phyloP scores from a whole-genome alignment of 768 basidiomycete genomes.

The Strobilomyces echinocephalus region DNA sequence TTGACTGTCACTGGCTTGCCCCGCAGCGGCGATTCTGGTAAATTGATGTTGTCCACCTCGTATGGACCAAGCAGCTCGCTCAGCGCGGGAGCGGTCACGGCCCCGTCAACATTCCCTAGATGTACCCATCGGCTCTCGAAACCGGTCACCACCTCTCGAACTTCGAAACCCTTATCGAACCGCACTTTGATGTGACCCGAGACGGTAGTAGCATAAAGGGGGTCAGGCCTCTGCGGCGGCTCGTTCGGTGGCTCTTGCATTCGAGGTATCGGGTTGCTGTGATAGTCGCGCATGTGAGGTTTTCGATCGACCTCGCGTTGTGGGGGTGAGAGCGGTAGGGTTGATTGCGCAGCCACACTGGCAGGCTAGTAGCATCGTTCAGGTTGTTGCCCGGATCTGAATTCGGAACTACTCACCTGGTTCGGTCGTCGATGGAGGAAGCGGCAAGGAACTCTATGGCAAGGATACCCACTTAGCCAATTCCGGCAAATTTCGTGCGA shows the following conservation, averaged over 20 bases:
- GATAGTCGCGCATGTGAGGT: not conserved
- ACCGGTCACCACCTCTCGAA: slow-evolving; percentile 54
- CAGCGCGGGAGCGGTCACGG: slow-evolving; percentile 35
- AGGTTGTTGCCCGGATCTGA: not conserved
- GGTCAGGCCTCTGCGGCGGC: slow-evolving; percentile 12
- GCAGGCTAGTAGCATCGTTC: not conserved
- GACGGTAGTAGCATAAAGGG: slow-evolving; percentile 31
- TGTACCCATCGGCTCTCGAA: slow-evolving; percentile 65
- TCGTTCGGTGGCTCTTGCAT: slow-evolving; percentile 3
- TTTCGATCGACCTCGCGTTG: not conserved
- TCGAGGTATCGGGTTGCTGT: not conserved
- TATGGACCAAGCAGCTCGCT: slow-evolving; percentile 38
- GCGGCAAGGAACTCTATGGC: not conserved
- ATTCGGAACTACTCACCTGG: slow-evolving; percentile 6
- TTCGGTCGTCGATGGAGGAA: slow-evolving; percentile 7
- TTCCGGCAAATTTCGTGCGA: not conserved
- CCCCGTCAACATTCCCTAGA: slow-evolving; percentile 45
- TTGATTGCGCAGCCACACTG: not conserved
- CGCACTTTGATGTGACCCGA: slow-evolving; percentile 54
- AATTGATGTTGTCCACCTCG: slow-evolving; percentile 36
- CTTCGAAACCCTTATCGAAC: slow-evolving; percentile 56
- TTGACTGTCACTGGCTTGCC: slow-evolving; percentile 30
- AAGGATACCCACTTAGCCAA: not conserved
- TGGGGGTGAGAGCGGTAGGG: not conserved
- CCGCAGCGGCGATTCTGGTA: slow-evolving; percentile 22